Percentiles rank a stretch among this genome's conserved stretches.
Evolutionary conservation across 441 rosid genomes (phyloP).

Genomic region (Erodium moschatum): DNA sequence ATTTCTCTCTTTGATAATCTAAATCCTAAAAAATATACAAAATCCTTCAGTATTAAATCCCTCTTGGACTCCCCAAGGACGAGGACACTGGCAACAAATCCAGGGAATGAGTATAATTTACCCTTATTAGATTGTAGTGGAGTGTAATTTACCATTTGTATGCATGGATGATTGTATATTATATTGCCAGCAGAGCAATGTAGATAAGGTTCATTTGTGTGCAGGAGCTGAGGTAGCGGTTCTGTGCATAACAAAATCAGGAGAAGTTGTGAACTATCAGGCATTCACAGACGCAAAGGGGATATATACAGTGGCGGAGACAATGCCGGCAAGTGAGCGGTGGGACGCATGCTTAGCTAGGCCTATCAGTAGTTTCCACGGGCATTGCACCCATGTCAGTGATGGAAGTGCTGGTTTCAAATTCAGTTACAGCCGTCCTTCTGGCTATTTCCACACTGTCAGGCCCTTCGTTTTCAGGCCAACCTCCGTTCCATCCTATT

Average conservation of each 20-base stretch:
- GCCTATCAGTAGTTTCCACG: slow-evolving; percentile 78
- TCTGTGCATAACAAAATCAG: slow-evolving; percentile 83
- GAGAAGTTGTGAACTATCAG: slow-evolving; percentile 86
- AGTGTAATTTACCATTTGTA: too few relatives aligned
- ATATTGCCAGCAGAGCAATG: too few relatives aligned
- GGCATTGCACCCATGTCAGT: slow-evolving; percentile 52
- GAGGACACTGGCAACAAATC: too few relatives aligned
- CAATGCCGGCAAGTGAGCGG: slow-evolving; percentile 90
- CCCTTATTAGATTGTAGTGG: too few relatives aligned
- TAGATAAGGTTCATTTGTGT: too few relatives aligned
- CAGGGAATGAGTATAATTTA: too few relatives aligned
- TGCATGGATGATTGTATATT: too few relatives aligned
- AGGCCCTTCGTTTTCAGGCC: slow-evolving; percentile 64
- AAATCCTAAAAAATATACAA: too few relatives aligned
- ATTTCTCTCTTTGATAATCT: too few relatives aligned
- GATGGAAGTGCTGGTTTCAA: slow-evolving; percentile 55
- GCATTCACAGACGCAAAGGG: slow-evolving; percentile 81
- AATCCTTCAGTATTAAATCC: too few relatives aligned
- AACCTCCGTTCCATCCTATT: slow-evolving; percentile 49
- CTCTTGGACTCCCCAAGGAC: too few relatives aligned
- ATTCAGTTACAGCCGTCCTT: slow-evolving; percentile 64
- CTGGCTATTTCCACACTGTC: slow-evolving; percentile 64
- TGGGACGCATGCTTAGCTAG: slow-evolving; percentile 92
- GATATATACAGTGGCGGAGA: slow-evolving; percentile 75
- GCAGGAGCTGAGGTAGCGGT: slow-evolving; percentile 96